These are phyloP conservation scores for Penicillium sp. DNA, from an alignment of 2,329 filamentous ascomycete genomes.

Conservation along the genomic window DNA sequence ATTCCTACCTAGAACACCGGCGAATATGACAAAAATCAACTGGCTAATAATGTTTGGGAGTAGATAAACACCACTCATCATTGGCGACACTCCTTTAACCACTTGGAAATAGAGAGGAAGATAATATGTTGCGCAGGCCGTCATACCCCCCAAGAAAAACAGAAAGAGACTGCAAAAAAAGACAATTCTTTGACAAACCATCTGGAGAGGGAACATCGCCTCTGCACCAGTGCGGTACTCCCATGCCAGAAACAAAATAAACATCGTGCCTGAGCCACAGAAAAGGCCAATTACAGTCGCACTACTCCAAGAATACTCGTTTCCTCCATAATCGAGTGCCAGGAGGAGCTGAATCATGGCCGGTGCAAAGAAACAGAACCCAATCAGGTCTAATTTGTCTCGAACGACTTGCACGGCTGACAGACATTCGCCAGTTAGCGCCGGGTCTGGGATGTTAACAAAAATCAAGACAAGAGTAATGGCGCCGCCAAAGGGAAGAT, in stretches of 20 bases:
- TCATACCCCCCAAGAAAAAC: conserved; percentile 33
- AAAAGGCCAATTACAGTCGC: conserved; percentile 46
- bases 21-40: background rate
- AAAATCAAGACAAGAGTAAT: conserved; percentile 28
- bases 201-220: background rate
- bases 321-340: conserved; percentile 48
- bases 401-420: background rate
- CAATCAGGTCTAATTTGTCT: conserved; percentile 13
- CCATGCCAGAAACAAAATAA: conserved; percentile 35
- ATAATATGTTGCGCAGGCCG: conserved; percentile 34
- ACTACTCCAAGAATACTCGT: conserved; percentile 36
- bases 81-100: conserved; percentile 26
- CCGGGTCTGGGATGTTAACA: conserved; percentile 10
- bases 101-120: conserved; percentile 52
- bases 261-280: conserved; percentile 41
- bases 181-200: background rate
- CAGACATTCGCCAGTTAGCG: background rate
- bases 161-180: conserved; percentile 35
- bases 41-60: conserved; percentile 14
- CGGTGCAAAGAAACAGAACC: conserved; percentile 20
- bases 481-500: conserved; percentile 37
- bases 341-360: conserved; percentile 44
- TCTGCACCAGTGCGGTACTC: conserved; percentile 43
- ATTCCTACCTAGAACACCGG: conserved; percentile 12
- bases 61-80: conserved; percentile 25